Conservation (phyloP, 1,284 basidiomycete species). For the Moesziomyces parantarcticus region DNA sequence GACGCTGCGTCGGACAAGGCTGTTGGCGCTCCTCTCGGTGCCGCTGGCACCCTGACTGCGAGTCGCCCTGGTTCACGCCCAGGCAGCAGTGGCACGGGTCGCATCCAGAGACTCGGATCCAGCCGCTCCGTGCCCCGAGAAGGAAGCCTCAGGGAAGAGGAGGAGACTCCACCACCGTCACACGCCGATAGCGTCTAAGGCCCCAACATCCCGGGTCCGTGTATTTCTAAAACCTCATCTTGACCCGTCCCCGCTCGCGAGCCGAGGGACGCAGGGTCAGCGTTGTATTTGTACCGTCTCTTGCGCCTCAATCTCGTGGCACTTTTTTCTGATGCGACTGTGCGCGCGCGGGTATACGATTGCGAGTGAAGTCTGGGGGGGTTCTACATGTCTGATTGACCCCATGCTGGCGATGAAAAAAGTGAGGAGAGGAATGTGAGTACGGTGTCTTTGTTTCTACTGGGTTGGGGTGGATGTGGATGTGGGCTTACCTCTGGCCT, state of each 20-base stretch:
- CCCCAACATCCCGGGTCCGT: slow-evolving; percentile 4
- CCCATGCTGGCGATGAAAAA: slow-evolving; percentile 21
- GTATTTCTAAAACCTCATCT: slow-evolving; percentile 11
- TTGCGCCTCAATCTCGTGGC: neutral
- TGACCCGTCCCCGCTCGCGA: no score
- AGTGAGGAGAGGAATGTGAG: neutral
- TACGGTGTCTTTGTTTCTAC: neutral
- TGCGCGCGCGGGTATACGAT: slow-evolving; percentile 5
- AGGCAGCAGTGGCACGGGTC: slow-evolving; percentile 30
- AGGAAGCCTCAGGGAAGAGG: slow-evolving; percentile 31
- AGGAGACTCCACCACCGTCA: slow-evolving; percentile 13
- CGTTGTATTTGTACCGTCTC: slow-evolving; percentile 35
- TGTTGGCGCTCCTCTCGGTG: slow-evolving; percentile 6
- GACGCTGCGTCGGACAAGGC: slow-evolving; percentile 11
- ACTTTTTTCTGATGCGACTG: neutral
- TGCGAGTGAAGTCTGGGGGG: neutral
- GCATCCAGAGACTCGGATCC: slow-evolving; percentile 38
- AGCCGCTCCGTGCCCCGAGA: slow-evolving; percentile 33
- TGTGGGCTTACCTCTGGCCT: slow-evolving; percentile 29
- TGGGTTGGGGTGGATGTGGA: no score
- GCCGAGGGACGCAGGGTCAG: neutral
- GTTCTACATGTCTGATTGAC: slow-evolving; percentile 50
- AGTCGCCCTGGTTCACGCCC: slow-evolving; percentile 28
- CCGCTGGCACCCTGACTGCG: neutral
- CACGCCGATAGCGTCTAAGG: slow-evolving; percentile 5